A percentile compares a stretch with the other conserved stretches of the same genome.
phyloP scores from a whole-genome alignment of 2,329 filamentous ascomycete genomes.

The Herpotrichia juniperi region DNA sequence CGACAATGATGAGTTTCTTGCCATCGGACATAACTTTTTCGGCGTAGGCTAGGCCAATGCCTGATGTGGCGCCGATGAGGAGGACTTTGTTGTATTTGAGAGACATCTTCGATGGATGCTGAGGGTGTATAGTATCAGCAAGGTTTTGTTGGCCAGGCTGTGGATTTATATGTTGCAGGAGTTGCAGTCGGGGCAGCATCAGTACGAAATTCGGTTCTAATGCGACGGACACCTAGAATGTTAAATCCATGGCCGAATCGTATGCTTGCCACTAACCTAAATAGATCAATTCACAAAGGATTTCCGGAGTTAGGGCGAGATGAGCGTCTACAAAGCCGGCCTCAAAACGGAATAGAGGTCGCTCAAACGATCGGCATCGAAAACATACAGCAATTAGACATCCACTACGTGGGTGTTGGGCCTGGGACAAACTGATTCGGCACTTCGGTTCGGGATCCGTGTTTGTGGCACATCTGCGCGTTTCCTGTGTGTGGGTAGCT shows the following conservation, averaged over 20 bases:
- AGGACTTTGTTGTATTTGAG: slow-evolving; percentile 60
- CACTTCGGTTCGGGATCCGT: no score
- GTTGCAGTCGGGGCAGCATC: slow-evolving; percentile 8
- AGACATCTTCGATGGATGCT: slow-evolving; percentile 41
- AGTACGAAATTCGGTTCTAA: slow-evolving; percentile 16
- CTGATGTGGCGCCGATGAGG: slow-evolving; percentile 60
- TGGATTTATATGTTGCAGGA: slow-evolving; percentile 14
- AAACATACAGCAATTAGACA: no score
- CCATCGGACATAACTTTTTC: slow-evolving; percentile 56
- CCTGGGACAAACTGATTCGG: no score
- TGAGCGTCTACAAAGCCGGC: not conserved
- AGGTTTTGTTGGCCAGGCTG: not conserved
- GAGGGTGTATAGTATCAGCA: slow-evolving; percentile 4
- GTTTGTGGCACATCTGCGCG: no score
- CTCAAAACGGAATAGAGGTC: not conserved
- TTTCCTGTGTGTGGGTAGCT: no score
- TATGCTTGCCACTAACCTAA: slow-evolving; percentile 4
- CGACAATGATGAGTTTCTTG: slow-evolving; percentile 55
- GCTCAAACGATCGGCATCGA: not conserved
- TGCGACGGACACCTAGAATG: not conserved
- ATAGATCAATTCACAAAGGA: not conserved
- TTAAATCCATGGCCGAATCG: not conserved
- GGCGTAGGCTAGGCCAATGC: slow-evolving; percentile 59
- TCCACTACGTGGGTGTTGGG: no score
- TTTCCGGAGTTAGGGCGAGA: not conserved